Percentiles rank a stretch among this genome's conserved stretches.
Evolutionary conservation across 2,329 filamentous ascomycete species (phyloP).

Genomic region (Incumbomyces lentus): DNA sequence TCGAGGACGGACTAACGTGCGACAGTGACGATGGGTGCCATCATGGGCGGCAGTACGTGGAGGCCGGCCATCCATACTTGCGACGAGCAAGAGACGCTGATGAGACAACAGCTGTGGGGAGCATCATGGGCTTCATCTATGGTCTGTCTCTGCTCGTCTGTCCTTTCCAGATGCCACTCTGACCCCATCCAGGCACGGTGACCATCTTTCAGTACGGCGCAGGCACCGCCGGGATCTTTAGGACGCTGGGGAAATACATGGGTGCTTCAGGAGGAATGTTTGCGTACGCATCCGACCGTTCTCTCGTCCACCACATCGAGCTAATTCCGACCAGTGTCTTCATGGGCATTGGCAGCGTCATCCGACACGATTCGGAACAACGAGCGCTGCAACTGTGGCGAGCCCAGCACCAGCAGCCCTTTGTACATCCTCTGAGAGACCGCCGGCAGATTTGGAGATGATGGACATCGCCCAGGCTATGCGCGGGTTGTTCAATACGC

Average conservation of each 20-base stretch:
- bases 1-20: conserved; percentile 24
- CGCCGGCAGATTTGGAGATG: conserved; percentile 4
- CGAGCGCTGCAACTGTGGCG: conserved; percentile 66
- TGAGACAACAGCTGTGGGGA: conserved; percentile 63
- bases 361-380: conserved; percentile 78
- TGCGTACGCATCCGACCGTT: conserved; percentile 50
- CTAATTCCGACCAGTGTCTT: conserved; percentile 56
- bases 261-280: conserved; percentile 88
- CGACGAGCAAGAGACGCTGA: conserved; percentile 2
- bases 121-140: conserved; percentile 96
- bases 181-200: conserved; percentile 57
- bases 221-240: conserved; percentile 84
- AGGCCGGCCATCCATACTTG: conserved; percentile 6
- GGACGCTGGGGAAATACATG: conserved; percentile 96
- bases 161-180: conserved; percentile 13
- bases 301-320: conserved; percentile 3
- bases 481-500: too few species aligned
- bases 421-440: conserved; percentile 49
- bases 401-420: conserved; percentile 55
- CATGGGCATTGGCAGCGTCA: conserved; percentile 97
- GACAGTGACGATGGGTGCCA: conserved; percentile 89
- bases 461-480: background rate
- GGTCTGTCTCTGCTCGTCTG: conserved; percentile 47
- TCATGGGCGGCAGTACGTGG: conserved; percentile 93
- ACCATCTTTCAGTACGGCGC: conserved; percentile 94